Conservation (phyloP, 768 basidiomycete species). For the Trametes coccinea region DNA sequence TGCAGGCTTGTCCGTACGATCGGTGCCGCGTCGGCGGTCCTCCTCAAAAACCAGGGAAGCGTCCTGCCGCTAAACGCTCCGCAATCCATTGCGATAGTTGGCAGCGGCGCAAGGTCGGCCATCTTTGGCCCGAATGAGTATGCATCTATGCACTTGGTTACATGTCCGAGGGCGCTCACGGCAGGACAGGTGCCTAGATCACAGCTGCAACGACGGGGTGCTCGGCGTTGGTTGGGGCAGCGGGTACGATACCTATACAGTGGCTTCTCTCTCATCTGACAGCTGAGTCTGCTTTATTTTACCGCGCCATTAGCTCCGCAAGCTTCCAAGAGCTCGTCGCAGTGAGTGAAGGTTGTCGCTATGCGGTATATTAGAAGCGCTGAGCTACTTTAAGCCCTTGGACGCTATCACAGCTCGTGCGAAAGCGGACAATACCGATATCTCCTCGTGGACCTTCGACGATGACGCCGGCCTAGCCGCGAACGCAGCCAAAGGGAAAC, state of each 20-base stretch:
- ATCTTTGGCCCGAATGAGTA: conserved; percentile 58
- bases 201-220: conserved; percentile 61
- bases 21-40: conserved; percentile 60
- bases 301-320: conserved; percentile 39
- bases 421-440: conserved; percentile 38
- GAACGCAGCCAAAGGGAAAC: conserved; percentile 47
- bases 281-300: too few species aligned
- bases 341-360: conserved; percentile 28
- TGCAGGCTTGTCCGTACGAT: conserved; percentile 38
- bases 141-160: background rate
- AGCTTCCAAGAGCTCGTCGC: conserved; percentile 53
- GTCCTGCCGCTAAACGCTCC: conserved; percentile 48
- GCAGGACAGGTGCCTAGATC: conserved; percentile 45
- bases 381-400: conserved; percentile 26
- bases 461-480: conserved; percentile 51
- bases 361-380: background rate
- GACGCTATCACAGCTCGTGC: conserved; percentile 45
- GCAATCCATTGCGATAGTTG: conserved; percentile 54
- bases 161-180: background rate
- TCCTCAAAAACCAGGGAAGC: conserved; percentile 58
- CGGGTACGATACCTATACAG: conserved; percentile 20
- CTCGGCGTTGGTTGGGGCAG: conserved; percentile 58
- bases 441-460: conserved; percentile 46
- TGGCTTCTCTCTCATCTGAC: background rate
- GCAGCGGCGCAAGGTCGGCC: conserved; percentile 53